Evolutionary conservation across 2,329 filamentous ascomycete genomes (phyloP).

Genomic region (Alternaria sp.): DNA sequence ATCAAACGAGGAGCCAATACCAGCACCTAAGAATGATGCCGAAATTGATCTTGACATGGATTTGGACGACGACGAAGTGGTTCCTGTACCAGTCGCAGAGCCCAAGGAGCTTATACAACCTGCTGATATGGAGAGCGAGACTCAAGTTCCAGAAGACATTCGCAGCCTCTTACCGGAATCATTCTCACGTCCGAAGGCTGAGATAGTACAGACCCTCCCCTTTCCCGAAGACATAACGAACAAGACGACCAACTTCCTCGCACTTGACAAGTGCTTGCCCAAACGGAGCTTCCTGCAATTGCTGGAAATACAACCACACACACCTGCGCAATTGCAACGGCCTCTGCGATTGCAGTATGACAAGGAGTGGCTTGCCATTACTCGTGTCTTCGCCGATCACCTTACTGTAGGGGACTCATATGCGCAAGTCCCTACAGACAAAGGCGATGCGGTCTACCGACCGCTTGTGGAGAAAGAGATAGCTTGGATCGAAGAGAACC

Average conservation of each 20-base stretch:
- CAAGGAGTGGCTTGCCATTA: conserved; percentile 94
- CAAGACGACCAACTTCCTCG: conserved; percentile 80
- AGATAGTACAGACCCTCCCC: conserved; percentile 50
- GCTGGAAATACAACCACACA: conserved; percentile 56
- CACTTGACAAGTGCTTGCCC: conserved; percentile 88
- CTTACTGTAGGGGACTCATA: conserved; percentile 63
- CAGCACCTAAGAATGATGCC: conserved; percentile 37
- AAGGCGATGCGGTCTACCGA: conserved; percentile 72
- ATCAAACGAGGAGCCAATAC: conserved; percentile 53
- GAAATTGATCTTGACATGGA: conserved; percentile 54
- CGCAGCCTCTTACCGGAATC: conserved; percentile 78
- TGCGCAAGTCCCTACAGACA: conserved; percentile 62
- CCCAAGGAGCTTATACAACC: conserved; percentile 13
- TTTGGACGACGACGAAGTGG: conserved; percentile 43
- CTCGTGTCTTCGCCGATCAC: conserved; percentile 74
- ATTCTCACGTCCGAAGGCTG: conserved; percentile 58
- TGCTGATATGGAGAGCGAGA: neutral
- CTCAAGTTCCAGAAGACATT: conserved; percentile 66
- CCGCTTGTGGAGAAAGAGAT: conserved; percentile 72
- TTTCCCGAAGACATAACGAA: conserved; percentile 78
- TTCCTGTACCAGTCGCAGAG: neutral
- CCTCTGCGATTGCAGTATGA: conserved; percentile 78
- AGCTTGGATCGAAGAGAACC: conserved; percentile 79
- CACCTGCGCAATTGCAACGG: conserved; percentile 38
- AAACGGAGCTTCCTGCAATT: conserved; percentile 83